Percentiles rank a stretch among this genome's conserved stretches.
Conservation (phyloP, 257 asterid genomes). For the Solanum tarapatanum region DNA sequence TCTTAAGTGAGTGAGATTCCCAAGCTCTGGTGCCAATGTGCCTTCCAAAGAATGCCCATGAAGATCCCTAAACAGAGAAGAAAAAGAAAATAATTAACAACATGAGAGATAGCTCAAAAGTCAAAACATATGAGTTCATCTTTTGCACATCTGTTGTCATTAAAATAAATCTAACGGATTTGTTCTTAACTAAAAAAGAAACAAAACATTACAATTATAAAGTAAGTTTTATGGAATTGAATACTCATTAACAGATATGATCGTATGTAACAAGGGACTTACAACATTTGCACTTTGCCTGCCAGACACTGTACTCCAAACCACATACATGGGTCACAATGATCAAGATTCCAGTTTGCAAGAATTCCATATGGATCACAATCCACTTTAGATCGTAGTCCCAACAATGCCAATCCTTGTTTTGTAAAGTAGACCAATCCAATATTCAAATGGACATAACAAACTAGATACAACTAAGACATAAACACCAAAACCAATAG, state of each 20-base stretch:
- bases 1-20: slow-evolving; percentile 52
- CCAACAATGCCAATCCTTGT: slow-evolving; percentile 60
- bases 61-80: slow-evolving; percentile 50
- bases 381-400: slow-evolving; percentile 44
- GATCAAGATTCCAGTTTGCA: slow-evolving; percentile 57
- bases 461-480: neutral
- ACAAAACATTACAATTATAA: neutral
- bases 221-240: neutral
- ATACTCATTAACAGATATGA: neutral
- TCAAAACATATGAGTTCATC: neutral
- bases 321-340: slow-evolving; percentile 74
- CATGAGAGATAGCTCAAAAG: neutral
- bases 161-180: neutral
- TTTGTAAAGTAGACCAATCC: neutral
- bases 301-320: slow-evolving; percentile 59
- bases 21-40: slow-evolving; percentile 64
- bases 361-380: slow-evolving; percentile 58
- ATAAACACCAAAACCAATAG: neutral
- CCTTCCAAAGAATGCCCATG: slow-evolving; percentile 59
- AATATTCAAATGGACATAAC: neutral
- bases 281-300: slow-evolving; percentile 61
- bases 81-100: neutral
- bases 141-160: neutral
- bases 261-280: slow-evolving; percentile 19
- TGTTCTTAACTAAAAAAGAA: neutral